Evolutionary conservation across 345 rosid species (phyloP).

Genomic region (Citrus medica): DNA sequence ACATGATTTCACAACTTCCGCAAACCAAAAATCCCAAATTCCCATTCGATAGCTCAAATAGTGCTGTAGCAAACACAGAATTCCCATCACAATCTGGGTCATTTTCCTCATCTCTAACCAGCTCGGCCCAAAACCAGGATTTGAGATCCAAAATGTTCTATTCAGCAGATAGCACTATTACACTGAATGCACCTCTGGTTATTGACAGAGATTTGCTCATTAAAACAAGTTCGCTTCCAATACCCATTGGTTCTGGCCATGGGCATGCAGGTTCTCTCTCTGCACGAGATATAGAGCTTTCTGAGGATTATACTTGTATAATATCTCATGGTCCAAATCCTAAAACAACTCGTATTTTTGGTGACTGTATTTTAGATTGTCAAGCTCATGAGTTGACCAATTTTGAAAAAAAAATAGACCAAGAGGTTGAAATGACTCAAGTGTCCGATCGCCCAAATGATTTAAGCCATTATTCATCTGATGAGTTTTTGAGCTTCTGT

Average conservation of each 20-base stretch:
- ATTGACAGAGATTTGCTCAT: slow-evolving; percentile 15
- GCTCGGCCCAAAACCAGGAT: slow-evolving; percentile 14
- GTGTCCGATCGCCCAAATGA: slow-evolving; percentile 6
- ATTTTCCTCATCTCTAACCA: slow-evolving; percentile 17
- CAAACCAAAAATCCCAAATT: slow-evolving; percentile 10
- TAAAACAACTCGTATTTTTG: slow-evolving; percentile 55
- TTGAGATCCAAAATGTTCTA: slow-evolving; percentile 19
- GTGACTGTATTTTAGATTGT: slow-evolving; percentile 54
- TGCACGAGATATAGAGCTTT: slow-evolving; percentile 48
- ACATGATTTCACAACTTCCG: slow-evolving; percentile 24
- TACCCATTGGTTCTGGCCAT: slow-evolving; percentile 28
- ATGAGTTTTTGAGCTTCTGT: slow-evolving; percentile 30
- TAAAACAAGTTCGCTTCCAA: slow-evolving; percentile 40
- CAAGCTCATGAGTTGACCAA: slow-evolving; percentile 37
- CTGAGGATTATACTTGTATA: slow-evolving; percentile 75
- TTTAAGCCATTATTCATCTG: slow-evolving; percentile 15
- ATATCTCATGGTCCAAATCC: slow-evolving; percentile 68
- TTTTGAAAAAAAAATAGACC: slow-evolving; percentile 26
- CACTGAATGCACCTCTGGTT: slow-evolving; percentile 23
- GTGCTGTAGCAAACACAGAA: slow-evolving; percentile 8
- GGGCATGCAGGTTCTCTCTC: slow-evolving; percentile 37
- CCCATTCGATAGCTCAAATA: slow-evolving; percentile 4
- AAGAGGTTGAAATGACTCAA: slow-evolving; percentile 22
- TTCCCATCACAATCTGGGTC: slow-evolving; percentile 9
- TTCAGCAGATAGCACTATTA: slow-evolving; percentile 15